These are phyloP conservation scores for Blastobotrys parvus DNA, from an alignment of 805 yeast genomes.

Conservation along the genomic window DNA sequence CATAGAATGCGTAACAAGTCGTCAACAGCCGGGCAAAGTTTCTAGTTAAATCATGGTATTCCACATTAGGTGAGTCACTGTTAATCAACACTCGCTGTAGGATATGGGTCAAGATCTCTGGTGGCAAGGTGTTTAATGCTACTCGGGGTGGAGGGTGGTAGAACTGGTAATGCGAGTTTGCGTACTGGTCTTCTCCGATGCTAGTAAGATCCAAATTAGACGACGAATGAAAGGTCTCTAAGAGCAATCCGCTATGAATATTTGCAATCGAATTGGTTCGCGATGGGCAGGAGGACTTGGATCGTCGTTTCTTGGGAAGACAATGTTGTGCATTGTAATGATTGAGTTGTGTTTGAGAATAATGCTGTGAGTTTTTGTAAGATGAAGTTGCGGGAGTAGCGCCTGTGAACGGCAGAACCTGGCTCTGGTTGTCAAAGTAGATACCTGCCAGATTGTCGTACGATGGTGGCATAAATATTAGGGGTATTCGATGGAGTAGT, in stretches of 20 bases:
- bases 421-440: slow-evolving; percentile 3
- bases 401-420: slow-evolving; percentile 2
- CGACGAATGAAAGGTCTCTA: slow-evolving; percentile 1
- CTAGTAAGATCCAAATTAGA: slow-evolving; percentile 1
- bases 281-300: not conserved
- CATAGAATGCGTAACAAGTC: slow-evolving; percentile 25
- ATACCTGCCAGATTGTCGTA: slow-evolving; percentile 8
- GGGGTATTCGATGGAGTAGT: not conserved
- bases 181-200: not conserved
- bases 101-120: slow-evolving; percentile 21
- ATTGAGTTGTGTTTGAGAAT: not conserved
- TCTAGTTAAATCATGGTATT: slow-evolving; percentile 9
- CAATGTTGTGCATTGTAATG: not conserved
- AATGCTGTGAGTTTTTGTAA: not conserved
- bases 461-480: slow-evolving; percentile 7
- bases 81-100: slow-evolving; percentile 18
- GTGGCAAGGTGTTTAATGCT: slow-evolving; percentile 15
- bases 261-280: not conserved
- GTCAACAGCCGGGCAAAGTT: slow-evolving; percentile 18
- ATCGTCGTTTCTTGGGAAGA: not conserved
- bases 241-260: not conserved
- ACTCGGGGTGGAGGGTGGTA: not conserved
- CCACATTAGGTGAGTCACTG: not conserved
- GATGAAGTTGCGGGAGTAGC: not conserved
- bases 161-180: not conserved